A percentile compares a stretch with the other conserved stretches of the same genome.
These are phyloP conservation scores for Fusarium euwallaceae DNA, from an alignment of 2,329 filamentous ascomycete genomes.

Conservation along the genomic window DNA sequence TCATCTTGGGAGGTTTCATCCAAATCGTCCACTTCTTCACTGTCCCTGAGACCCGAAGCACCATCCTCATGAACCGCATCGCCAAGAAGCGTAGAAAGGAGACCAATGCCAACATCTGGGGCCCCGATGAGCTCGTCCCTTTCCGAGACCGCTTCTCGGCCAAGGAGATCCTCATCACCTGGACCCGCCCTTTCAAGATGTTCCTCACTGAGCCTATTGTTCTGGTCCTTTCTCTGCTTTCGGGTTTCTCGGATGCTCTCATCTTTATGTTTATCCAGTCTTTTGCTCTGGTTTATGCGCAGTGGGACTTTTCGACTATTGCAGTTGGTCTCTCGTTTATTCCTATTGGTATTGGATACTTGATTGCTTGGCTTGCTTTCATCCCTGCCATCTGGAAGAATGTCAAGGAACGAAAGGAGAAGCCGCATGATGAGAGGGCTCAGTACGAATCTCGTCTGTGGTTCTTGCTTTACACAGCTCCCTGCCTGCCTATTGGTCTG, in stretches of 20 bases:
- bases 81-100: conserved; percentile 79
- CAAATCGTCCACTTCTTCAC: conserved; percentile 76
- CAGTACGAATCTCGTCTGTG: conserved; percentile 78
- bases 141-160: conserved; percentile 70
- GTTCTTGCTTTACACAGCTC: conserved; percentile 73
- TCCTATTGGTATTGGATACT: conserved; percentile 75
- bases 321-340: conserved; percentile 73
- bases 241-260: conserved; percentile 79
- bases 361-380: conserved; percentile 72
- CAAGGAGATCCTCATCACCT: conserved; percentile 68
- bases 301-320: conserved; percentile 73
- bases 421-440: conserved; percentile 67
- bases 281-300: conserved; percentile 75
- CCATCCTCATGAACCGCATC: conserved; percentile 82
- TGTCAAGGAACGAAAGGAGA: conserved; percentile 62
- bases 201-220: conserved; percentile 82
- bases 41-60: conserved; percentile 83
- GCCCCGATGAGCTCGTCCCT: conserved; percentile 77
- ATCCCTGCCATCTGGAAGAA: conserved; percentile 69
- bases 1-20: conserved; percentile 80
- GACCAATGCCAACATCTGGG: conserved; percentile 73
- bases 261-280: conserved; percentile 85
- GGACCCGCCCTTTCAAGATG: conserved; percentile 78
- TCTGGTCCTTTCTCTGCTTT: conserved; percentile 76
- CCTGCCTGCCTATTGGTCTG: conserved; percentile 74